phyloP scores from a whole-genome alignment of 306 rosid genomes.

The Glycyrrhiza uralensis region DNA sequence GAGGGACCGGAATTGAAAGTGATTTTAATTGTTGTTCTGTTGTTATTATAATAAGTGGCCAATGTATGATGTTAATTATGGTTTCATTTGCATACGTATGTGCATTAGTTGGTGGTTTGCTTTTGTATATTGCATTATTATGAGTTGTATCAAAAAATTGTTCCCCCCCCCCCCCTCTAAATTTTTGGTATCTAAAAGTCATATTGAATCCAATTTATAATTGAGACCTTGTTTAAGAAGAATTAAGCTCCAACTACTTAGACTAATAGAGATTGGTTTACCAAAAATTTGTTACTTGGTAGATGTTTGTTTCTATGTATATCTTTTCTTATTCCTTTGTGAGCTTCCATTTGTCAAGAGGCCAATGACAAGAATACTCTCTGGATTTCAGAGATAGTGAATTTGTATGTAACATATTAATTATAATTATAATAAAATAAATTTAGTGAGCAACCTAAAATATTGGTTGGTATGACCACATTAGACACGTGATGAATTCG shows the following conservation, averaged over 20 bases:
- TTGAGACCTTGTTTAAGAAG: too few relatives aligned
- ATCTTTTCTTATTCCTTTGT: not conserved
- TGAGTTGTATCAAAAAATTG: slow-evolving; percentile 2
- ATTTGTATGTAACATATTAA: not conserved
- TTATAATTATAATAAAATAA: not conserved
- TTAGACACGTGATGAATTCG: not conserved
- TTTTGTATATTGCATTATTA: not conserved
- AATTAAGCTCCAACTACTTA: too few relatives aligned
- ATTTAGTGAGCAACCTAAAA: not conserved
- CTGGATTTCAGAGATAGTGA: not conserved
- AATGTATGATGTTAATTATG: not conserved
- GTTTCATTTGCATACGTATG: not conserved
- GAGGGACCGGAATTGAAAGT: too few relatives aligned
- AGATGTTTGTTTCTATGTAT: not conserved
- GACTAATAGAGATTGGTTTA: too few relatives aligned
- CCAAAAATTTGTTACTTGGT: not conserved
- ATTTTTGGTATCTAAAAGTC: too few relatives aligned
- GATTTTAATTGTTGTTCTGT: not conserved
- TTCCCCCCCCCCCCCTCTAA: too few relatives aligned
- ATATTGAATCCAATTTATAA: too few relatives aligned
- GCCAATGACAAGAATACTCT: not conserved
- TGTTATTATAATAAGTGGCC: not conserved
- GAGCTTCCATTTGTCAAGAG: not conserved
- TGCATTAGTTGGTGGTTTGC: not conserved
- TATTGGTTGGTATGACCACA: not conserved